Evolutionary conservation across 2,329 filamentous ascomycete genomes (phyloP), one percentile per base, ranked within the genome.

Genomic region (Xylariaceae sp.): DNA sequence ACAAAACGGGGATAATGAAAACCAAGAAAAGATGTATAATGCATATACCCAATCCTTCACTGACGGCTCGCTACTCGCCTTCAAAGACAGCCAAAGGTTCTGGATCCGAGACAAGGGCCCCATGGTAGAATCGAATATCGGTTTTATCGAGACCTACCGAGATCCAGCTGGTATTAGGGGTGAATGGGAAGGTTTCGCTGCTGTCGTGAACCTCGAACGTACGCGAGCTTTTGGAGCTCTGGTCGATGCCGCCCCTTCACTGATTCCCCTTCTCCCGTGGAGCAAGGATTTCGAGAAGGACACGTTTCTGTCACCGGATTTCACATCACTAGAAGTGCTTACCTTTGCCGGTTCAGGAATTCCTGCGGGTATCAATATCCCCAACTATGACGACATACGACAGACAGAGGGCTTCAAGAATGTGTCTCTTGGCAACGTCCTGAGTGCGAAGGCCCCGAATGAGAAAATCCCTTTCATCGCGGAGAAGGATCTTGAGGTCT

Each of bases 221-320:
- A 99, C 93, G 1, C 83, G 83, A 53, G 91, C 92, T 1, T 97
- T 97, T 68, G 88, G 88, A 6, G 87, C 89, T 62, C 83, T 97
- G 1, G 94, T 97, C 4, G 81, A 86, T 16, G 86, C 86, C 21
- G 92, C 94, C 0, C 88, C 92, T 9, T 78, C 79, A 39, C 86
- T 96, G 69, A 97, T 99, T 45, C 91, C 92, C 6, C 85, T 95
- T 58, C 77, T 99, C 11, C 94, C 94, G 0, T 99, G 94, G 94
- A 77, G 80, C 29, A 82, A 83, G 40, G 89, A 91, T 0, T 99
- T 97, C 62, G 94, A 99, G 70, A 97, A 97, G 74, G 92, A 97
- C 77, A 92, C 89, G 67, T 99, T 99, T 73, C 75, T 96, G 29
- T 93, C 91, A 46, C 94, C 94, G 0, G 94, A 99, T 71, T 99